Conservation (phyloP, 306 rosid species). For the Sicyos edulis region DNA sequence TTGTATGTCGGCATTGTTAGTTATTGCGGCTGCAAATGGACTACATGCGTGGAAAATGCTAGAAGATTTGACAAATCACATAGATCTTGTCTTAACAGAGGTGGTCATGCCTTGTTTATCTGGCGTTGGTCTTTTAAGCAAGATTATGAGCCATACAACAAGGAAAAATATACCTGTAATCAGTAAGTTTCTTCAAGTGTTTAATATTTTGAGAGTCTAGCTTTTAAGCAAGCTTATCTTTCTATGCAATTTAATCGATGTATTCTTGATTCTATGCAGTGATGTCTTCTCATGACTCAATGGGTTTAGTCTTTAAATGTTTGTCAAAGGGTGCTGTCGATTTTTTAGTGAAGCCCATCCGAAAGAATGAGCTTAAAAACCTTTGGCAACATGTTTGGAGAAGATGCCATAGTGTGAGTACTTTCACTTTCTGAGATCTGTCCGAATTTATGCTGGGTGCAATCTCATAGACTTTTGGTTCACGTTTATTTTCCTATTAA, state of each 20-base stretch:
- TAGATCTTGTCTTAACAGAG: slow-evolving; percentile 83
- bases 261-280: slow-evolving; percentile 60
- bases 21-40: slow-evolving; percentile 54
- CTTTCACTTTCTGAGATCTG: slow-evolving; percentile 21
- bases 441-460: neutral
- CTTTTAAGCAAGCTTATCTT: slow-evolving; percentile 21
- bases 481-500: neutral
- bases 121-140: slow-evolving; percentile 75
- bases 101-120: slow-evolving; percentile 80
- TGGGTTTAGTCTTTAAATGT: slow-evolving; percentile 95
- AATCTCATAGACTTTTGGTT: neutral
- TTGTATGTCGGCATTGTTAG: slow-evolving; percentile 29
- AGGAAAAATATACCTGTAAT: slow-evolving; percentile 77
- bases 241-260: slow-evolving; percentile 34
- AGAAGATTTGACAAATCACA: slow-evolving; percentile 69
- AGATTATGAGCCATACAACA: slow-evolving; percentile 76
- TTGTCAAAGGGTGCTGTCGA: slow-evolving; percentile 97
- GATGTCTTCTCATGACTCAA: slow-evolving; percentile 96
- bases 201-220: slow-evolving; percentile 15
- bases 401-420: slow-evolving; percentile 93
- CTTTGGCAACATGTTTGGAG: slow-evolving; percentile 99
- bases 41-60: slow-evolving; percentile 14
- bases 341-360: slow-evolving; percentile 86
- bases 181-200: slow-evolving; percentile 53
- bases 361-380: slow-evolving; percentile 96